Evolutionary conservation across 805 yeast genomes (phyloP), one percentile per base, ranked within the genome.

Genomic region (Candida pseudofarinosa): DNA sequence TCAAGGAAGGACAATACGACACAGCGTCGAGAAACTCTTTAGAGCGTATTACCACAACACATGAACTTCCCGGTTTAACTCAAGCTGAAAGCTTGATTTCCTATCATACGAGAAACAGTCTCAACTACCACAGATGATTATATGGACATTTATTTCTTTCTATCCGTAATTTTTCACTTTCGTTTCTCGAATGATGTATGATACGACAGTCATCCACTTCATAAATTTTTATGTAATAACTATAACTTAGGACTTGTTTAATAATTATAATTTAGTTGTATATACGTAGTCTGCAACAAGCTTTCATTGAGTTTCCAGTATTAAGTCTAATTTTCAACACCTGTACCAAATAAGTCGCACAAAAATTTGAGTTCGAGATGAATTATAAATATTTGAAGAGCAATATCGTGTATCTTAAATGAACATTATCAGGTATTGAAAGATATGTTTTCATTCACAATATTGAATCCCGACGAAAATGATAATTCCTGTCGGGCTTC

Each of bases 61-160:
- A 73, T 44, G 74, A 71, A 19, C 55, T 74, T 33, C 77, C 77
- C 0, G 80, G 80, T 7, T 60, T 74, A 40, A 67, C 76, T 2
- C 74, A 71, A 43, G 79, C 79, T 5, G 77, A 72, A 51, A 68
- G 74, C 3, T 61, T 74, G 39, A 54, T 74, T 39, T 63, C 71
- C 10, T 68, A 67, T 43, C 75, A 71, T 46, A 62, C 71, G 4
- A 55, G 75, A 47, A 64, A 62, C 41, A 67, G 74, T 48, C 60
- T 67, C 34, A 58, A 60, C 45, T 54, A 67, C 33, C 62, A 59
- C 34, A 30, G 17, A 26, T 38, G 16, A 33, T 12, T 36, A 10
- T 15, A 23, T n/a, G 10, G 28, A 38, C 5, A 23, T 12, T 35
- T 15, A 19, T 35, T 35, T 18, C n/a, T 18, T 13, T 33, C 2